These are phyloP conservation scores for Amphibolis antarctica DNA, from an alignment of 106 monocot species.

Conservation along the genomic window DNA sequence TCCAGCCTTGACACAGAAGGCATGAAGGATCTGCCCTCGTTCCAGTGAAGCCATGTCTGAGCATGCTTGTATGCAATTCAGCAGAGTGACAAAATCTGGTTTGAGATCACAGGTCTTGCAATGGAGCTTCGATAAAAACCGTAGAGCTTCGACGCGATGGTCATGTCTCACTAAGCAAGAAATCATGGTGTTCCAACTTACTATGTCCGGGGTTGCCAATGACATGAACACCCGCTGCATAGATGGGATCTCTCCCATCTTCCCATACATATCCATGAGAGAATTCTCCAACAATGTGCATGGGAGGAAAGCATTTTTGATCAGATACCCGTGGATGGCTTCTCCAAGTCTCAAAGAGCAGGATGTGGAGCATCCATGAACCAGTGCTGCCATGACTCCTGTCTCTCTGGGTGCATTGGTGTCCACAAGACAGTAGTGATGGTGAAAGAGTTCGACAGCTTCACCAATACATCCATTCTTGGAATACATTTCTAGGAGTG, in stretches of 20 bases:
- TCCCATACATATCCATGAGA: conserved; percentile 55
- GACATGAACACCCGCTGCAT: conserved; percentile 28
- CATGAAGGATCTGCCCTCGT: conserved; percentile 47
- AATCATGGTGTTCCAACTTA: conserved; percentile 54
- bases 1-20: conserved; percentile 23
- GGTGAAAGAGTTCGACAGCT: conserved; percentile 15
- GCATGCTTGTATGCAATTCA: conserved; percentile 42
- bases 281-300: conserved; percentile 31
- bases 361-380: conserved; percentile 16
- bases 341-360: conserved; percentile 14
- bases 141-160: conserved; percentile 12
- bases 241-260: conserved; percentile 20
- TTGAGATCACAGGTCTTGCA: conserved; percentile 12
- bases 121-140: conserved; percentile 16
- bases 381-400: conserved; percentile 11
- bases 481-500: conserved; percentile 37
- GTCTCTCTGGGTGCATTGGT: conserved; percentile 1
- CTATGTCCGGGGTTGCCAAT: conserved; percentile 29
- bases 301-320: conserved; percentile 21
- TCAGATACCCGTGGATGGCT: conserved; percentile 24
- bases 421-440: background rate
- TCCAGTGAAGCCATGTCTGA: conserved; percentile 26
- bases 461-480: conserved; percentile 32
- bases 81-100: conserved; percentile 27
- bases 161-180: conserved; percentile 28